These are phyloP conservation scores for Fraxinus paxiana DNA, from an alignment of 305 asterid species.

Conservation along the genomic window DNA sequence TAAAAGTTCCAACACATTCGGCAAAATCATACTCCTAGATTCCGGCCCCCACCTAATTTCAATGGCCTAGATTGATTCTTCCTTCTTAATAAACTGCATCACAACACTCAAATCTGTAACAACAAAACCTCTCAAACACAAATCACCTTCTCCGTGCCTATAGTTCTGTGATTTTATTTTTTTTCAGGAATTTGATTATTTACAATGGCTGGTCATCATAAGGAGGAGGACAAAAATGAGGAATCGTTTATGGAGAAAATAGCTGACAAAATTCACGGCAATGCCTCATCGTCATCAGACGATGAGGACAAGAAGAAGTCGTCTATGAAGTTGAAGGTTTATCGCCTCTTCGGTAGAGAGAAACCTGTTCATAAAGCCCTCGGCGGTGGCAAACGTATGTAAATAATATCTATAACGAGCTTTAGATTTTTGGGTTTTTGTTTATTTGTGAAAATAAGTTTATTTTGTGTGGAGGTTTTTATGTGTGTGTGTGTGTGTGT, in stretches of 20 bases:
- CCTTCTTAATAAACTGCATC: background rate
- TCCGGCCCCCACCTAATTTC: background rate
- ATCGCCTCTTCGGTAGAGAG: slow-evolving; percentile 70
- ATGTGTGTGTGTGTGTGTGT: too few relatives aligned
- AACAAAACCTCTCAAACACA: background rate
- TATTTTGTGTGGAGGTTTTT: background rate
- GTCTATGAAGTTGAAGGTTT: slow-evolving; percentile 44
- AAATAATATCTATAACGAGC: background rate
- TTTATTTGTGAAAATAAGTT: background rate
- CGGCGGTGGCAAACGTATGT: slow-evolving; percentile 81
- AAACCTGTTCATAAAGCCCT: slow-evolving; percentile 63
- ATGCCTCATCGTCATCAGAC: slow-evolving; percentile 39
- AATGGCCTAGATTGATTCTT: slow-evolving; percentile 30
- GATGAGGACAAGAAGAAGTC: slow-evolving; percentile 48
- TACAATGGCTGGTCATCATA: slow-evolving; percentile 42
- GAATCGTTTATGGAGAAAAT: slow-evolving; percentile 57
- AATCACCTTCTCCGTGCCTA: slow-evolving; percentile 1
- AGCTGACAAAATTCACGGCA: slow-evolving; percentile 44
- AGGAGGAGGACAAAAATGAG: slow-evolving; percentile 44
- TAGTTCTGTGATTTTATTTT: background rate
- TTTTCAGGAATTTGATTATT: background rate
- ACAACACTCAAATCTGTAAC: slow-evolving; percentile 1
- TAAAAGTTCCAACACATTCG: background rate
- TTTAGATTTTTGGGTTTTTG: background rate
- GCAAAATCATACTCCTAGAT: slow-evolving; percentile 26